A percentile compares a stretch with the other conserved stretches of the same genome.
These are phyloP conservation scores for Colletotrichum acutatum DNA, from an alignment of 2,329 filamentous ascomycete genomes.

Conservation along the genomic window DNA sequence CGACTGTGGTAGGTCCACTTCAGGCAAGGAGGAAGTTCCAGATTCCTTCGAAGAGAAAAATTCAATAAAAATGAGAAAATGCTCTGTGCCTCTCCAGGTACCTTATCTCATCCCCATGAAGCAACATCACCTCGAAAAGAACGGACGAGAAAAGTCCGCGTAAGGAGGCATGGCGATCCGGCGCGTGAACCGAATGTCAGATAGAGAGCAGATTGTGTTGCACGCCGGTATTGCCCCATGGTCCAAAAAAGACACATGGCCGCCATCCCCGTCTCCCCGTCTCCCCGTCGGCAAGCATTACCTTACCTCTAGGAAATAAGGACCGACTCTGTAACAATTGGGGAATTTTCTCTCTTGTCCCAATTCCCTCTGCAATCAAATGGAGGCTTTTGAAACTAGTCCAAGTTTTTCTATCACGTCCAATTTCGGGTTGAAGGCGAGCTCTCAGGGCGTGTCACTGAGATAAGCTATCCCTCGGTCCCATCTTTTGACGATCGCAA, in stretches of 20 bases:
- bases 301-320: background rate
- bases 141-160: background rate
- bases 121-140: background rate
- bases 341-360: conserved; percentile 1
- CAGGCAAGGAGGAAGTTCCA: background rate
- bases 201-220: background rate
- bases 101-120: background rate
- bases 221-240: background rate
- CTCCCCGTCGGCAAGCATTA: background rate
- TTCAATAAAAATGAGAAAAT: background rate
- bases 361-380: conserved; percentile 22
- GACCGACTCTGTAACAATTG: background rate
- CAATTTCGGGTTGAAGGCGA: background rate
- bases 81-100: background rate
- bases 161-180: background rate
- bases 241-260: background rate
- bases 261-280: background rate
- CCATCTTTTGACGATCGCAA: conserved; percentile 1
- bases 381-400: conserved; percentile 27
- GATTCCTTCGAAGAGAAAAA: background rate
- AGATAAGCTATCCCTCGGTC: conserved; percentile 18
- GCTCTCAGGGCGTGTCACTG: background rate
- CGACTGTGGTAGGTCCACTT: background rate
- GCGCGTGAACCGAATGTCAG: background rate
- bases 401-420: background rate